phyloP scores from a whole-genome alignment of 192 early-diverging fungal species.

The Gryganskiella cystojenkinii region DNA sequence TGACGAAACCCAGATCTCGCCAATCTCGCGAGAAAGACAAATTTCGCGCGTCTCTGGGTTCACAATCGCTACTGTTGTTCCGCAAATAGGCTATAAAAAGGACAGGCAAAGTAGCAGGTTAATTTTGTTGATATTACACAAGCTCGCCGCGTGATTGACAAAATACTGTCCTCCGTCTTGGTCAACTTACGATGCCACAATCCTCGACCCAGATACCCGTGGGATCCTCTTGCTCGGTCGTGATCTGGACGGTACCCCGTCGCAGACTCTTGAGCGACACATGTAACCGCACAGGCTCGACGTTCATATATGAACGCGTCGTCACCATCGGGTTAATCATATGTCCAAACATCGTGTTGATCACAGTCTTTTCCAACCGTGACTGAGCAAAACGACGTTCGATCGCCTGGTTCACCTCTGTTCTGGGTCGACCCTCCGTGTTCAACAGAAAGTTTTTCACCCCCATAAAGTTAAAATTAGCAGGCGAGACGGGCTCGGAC shows the following conservation, averaged over 20 bases:
- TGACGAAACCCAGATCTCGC: constrained; percentile 89
- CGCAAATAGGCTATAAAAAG: constrained; percentile 39
- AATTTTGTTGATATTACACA: not conserved
- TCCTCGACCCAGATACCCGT: constrained; percentile 71
- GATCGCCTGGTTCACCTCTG: constrained; percentile 60
- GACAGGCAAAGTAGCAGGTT: not conserved
- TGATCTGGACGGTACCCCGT: constrained; percentile 69
- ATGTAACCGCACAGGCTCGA: constrained; percentile 72
- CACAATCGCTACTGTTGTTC: constrained; percentile 86
- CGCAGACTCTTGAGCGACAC: constrained; percentile 75
- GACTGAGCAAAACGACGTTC: constrained; percentile 68
- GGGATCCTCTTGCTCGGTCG: constrained; percentile 63
- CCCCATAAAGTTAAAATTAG: constrained; percentile 36
- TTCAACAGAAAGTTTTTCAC: constrained; percentile 46
- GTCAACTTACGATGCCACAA: constrained; percentile 67
- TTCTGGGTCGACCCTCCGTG: constrained; percentile 41
- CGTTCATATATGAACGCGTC: constrained; percentile 82
- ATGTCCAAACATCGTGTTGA: constrained; percentile 82
- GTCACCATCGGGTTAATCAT: constrained; percentile 84
- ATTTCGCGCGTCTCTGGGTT: constrained; percentile 79
- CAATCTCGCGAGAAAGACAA: constrained; percentile 75
- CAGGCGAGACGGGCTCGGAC: constrained; percentile 14
- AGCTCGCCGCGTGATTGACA: no score
- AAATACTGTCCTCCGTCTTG: not conserved
- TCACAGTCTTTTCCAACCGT: constrained; percentile 72